Evolutionary conservation across 2,329 filamentous ascomycete species (phyloP), one percentile per base, ranked within the genome.

Genomic region (Colletotrichum neosansevieriae): DNA sequence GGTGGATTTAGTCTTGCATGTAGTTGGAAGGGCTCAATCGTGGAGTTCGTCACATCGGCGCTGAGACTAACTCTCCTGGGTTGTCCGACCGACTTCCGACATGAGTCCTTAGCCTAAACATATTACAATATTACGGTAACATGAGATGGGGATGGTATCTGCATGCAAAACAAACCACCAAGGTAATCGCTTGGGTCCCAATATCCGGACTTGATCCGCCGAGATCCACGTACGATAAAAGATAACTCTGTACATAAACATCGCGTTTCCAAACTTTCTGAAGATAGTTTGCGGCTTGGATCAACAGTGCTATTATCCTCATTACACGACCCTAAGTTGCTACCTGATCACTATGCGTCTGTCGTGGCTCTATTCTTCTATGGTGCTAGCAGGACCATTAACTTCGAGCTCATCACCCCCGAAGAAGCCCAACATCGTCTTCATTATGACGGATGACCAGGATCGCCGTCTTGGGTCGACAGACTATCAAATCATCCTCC

Each of bases 381-480:
- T 34, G 7, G 0, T 54, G 34, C 32, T 36, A 0, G 17, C 32
- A 38, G 2, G 51, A 0, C 2, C 19, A 1, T 11, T 40, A 17
- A 15, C 51, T 11, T 54, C 17, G 1, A 6, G 17, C 19, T 40
- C 6, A 0, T 0, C 4, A 9, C 15, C 17, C 13, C 34, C n/a
- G 1, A 47, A 63, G 24, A 40, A 42, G 21, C 75, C 75, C 13
- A 74, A 74, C 38, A 72, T 74, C 24, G 69, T 73, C 10, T 72
- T 74, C 24, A 72, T 74, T 12, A 67, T 74, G 58, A 72, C 71
- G 10, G 71, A 73, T 13, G 72, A 74, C 51, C 72, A 74, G 36
- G 73, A 74, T 50, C 54, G 61, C 9, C 70, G 69, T 12, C 58
- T 74, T 9, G 69, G 58, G 12, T 74, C 73, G 0, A 60, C 69